Evolutionary conservation across 2,329 filamentous ascomycete genomes (phyloP), one percentile per base, ranked within the genome.

Genomic region (Pleomassaria siparia): DNA sequence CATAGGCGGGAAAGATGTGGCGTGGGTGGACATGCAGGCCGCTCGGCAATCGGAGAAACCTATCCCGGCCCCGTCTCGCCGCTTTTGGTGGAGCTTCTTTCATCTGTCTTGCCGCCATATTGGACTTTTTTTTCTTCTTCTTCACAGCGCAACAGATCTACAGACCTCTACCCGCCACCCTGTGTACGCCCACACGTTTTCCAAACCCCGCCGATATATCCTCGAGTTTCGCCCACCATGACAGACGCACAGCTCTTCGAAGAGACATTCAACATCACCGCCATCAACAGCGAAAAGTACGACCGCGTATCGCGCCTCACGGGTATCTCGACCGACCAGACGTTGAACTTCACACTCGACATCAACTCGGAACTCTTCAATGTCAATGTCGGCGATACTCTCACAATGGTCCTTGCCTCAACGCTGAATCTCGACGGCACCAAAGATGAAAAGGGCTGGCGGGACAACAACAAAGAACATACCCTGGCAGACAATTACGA

Each of bases 331-430:
- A 79, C 81, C 58, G 90, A 95, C 74, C 83, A 91, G 73, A 82
- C 60, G 79, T 89, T 88, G 24, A 80, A 83, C 55, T 85, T 97
- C 76, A 86, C 84, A 5, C 87, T 99, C 51, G 94, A 99, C 75
- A 85, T 97, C 74, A 96, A 97, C 78, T 87, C 84, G 48, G 92
- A 99, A 74, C 83, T 99, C 7, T 96, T 94, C 73, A 89, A 89
- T 2, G 83, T 88, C 61, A 71, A 77, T 30, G 76, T 84, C 8
- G 88, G 87, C 67, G 91, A 96, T 60, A 86, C 80, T 12, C 73
- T 99, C 49, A 86, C 88, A 56, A 78, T 96, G 56, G 85, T 92
- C 10, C 78, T 99, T 46, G 90, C 92, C 13, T 91, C 87, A 4
- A 94, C 90, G 15, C 79, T 99, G 46, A 84, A 88, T 45, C 82